Conservation (phyloP, 2,329 filamentous ascomycete species). For the Furcasterigmium furcatum region DNA sequence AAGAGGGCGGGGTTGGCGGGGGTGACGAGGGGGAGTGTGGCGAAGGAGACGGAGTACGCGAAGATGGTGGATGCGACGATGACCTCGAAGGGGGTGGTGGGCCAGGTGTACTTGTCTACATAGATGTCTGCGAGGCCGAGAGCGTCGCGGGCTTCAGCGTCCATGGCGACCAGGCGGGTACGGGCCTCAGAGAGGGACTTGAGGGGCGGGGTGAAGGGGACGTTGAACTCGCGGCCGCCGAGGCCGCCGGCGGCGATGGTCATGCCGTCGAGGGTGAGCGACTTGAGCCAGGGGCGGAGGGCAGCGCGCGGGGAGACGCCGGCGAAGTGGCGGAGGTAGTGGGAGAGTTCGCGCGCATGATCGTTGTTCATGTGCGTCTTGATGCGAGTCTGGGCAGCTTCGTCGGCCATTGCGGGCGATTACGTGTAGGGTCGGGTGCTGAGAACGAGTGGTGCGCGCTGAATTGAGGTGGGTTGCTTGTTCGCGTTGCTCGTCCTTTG, state of each 20-base stretch:
- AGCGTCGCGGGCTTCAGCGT: constrained; percentile 48
- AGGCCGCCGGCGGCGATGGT: constrained; percentile 46
- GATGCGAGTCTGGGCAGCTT: constrained; percentile 31
- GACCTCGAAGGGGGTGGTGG: constrained; percentile 52
- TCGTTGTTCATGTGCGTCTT: constrained; percentile 85
- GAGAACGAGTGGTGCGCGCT: too few relatives aligned
- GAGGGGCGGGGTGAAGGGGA: constrained; percentile 71
- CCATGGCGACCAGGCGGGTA: constrained; percentile 69
- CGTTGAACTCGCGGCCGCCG: constrained; percentile 39
- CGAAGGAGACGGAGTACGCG: constrained; percentile 47
- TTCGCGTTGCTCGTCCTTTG: too few relatives aligned
- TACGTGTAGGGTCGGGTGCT: too few relatives aligned
- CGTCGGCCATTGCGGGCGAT: not conserved
- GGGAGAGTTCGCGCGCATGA: constrained; percentile 69
- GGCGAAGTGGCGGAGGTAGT: constrained; percentile 75
- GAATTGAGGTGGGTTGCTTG: too few relatives aligned
- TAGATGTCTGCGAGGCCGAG: constrained; percentile 55
- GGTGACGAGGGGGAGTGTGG: constrained; percentile 44
- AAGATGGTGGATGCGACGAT: constrained; percentile 37
- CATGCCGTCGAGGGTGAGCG: constrained; percentile 63
- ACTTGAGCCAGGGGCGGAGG: constrained; percentile 56
- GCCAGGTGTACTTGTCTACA: constrained; percentile 36
- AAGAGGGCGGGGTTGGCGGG: constrained; percentile 47
- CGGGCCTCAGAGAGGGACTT: constrained; percentile 64
- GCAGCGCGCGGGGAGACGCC: constrained; percentile 53